Evolutionary conservation across 768 basidiomycete species (phyloP), one percentile per base, ranked within the genome.

Genomic region (Termitomyces titanicus): DNA sequence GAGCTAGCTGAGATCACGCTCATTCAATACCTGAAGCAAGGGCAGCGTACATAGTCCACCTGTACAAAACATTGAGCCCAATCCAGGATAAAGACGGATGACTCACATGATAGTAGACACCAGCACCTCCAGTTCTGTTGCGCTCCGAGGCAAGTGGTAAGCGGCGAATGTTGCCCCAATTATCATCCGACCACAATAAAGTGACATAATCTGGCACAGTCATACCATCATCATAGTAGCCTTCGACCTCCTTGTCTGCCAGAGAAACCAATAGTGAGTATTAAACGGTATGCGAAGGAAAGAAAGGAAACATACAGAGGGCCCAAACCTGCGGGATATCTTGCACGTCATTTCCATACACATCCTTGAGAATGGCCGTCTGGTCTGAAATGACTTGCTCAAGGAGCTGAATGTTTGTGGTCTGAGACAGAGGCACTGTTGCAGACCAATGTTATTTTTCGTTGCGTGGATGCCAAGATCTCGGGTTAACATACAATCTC

Each of bases 141-240:
- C 82, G 74, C 62, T 86, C 84, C 15, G 70, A 72, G 6, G 69
- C 64, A 8, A 78, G 62, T 1, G 84, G 84, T 59, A 80, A 81
- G 20, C 87, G 79, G 34, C 85, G 81, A 47, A 89, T 76, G 63
- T 88, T 88, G 3, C 87, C 87, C 79, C 80, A 89, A 67, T 88
- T 89, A 64, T 89, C 88, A 58, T 90, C 88, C 1, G 86, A 72
- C 86, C 85, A 87, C 24, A 87, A 71, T 2, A 87, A 68, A 3
- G 79, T 83, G n/a, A 87, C 71, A 64, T 86, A 84, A 47, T 87
- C 85, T 0, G 81, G 80, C 2, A 82, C 84, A 4, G 69, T 70
- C 74, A 87, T 72, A 11, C 85, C 84, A 49, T 80, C 73, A 57
- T 84, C 81, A 60, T 84, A 88, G 63, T 84, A 86, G 0, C 79